A percentile compares a stretch with the other conserved stretches of the same genome.
Conservation (phyloP, 441 rosid genomes). For the Euphorbia schlechtendalii region DNA sequence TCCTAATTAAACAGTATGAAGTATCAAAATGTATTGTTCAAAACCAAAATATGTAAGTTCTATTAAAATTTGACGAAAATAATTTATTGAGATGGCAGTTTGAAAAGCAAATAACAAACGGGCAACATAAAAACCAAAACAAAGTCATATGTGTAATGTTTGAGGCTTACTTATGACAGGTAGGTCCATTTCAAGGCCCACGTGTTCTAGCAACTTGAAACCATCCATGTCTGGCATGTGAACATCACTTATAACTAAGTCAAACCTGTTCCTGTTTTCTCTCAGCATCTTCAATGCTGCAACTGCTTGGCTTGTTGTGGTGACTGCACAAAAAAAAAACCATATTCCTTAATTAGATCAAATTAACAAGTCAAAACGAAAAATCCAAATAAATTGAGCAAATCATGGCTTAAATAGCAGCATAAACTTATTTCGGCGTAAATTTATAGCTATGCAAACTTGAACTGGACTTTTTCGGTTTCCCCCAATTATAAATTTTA, state of each 20-base stretch:
- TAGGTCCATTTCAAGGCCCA: slow-evolving; percentile 97
- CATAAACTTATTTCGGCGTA: too few species aligned
- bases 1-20: too few species aligned
- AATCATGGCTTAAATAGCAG: background rate
- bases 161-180: slow-evolving; percentile 61
- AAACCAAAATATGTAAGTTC: too few species aligned
- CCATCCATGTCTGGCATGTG: slow-evolving; percentile 98
- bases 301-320: slow-evolving; percentile 66
- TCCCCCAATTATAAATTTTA: too few species aligned
- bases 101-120: too few species aligned
- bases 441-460: too few species aligned
- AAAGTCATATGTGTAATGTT: slow-evolving; percentile 16
- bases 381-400: slow-evolving; percentile 14
- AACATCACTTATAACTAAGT: slow-evolving; percentile 94
- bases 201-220: slow-evolving; percentile 84
- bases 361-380: slow-evolving; percentile 9
- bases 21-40: too few species aligned
- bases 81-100: too few species aligned
- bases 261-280: slow-evolving; percentile 70
- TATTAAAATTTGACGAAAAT: too few species aligned
- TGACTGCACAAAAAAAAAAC: slow-evolving; percentile 59
- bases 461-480: too few species aligned
- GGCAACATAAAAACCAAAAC: background rate
- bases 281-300: slow-evolving; percentile 74
- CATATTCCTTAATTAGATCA: slow-evolving; percentile 15